Evolutionary conservation across 345 rosid genomes (phyloP).

Genomic region (Euclidium syriacum): DNA sequence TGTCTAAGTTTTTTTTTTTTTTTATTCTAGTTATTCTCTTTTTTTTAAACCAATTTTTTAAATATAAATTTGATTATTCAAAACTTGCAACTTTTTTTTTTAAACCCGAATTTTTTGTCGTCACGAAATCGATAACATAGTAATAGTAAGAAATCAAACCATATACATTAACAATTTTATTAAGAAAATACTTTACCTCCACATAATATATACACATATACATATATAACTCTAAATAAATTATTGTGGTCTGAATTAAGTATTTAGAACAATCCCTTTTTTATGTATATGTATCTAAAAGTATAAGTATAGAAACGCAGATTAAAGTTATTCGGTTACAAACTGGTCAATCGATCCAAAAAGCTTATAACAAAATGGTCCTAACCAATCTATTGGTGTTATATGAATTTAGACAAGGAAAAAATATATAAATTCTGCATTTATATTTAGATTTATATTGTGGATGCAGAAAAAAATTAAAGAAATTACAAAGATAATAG

Average conservation of each 20-base stretch:
- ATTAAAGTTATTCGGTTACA: background rate
- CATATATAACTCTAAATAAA: background rate
- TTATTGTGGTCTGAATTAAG: background rate
- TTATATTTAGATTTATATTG: background rate
- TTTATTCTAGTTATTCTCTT: too few species aligned
- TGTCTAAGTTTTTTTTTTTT: too few species aligned
- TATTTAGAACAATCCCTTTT: background rate
- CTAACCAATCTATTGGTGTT: background rate
- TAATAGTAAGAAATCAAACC: too few species aligned
- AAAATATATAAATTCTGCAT: background rate
- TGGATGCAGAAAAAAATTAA: background rate
- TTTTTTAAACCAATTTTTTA: too few species aligned
- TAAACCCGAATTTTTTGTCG: too few species aligned
- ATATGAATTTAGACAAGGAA: background rate
- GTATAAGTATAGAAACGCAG: too few species aligned
- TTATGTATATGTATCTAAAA: background rate
- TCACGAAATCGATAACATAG: too few species aligned
- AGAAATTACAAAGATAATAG: background rate
- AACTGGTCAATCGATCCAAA: constrained; percentile 1
- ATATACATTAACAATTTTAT: too few species aligned
- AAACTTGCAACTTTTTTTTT: too few species aligned
- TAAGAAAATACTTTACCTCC: too few species aligned
- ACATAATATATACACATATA: too few species aligned
- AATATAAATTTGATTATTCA: too few species aligned
- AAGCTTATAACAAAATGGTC: constrained; percentile 4